Evolutionary conservation across 306 rosid species (phyloP), one percentile per base, ranked within the genome.

Genomic region (Spatholobus suberectus): DNA sequence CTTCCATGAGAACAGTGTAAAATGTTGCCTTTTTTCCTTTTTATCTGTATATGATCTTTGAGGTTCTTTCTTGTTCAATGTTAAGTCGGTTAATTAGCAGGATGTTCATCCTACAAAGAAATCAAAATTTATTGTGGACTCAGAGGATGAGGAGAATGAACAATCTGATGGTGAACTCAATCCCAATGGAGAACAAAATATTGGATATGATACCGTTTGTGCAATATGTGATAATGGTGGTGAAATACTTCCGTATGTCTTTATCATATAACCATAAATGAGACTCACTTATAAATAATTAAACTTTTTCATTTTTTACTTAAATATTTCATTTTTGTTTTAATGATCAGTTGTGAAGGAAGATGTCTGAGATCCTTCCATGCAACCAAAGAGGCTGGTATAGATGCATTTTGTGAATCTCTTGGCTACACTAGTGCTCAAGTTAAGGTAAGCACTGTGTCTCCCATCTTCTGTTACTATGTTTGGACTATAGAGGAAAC

Each of bases 201-300:
- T 87, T 62, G 83, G 82, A 63, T 86, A 89, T 55, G 94, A 86
- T 80, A 58, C 81, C 77, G 96, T 89, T 77, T 91, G 96, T 78
- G 84, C 90, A 73, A 86, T 91, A 32, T 91, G 96, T 78, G 97
- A 92, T 75, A 85, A 92, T 63, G 97, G 97, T 37, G 97, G 97
- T 61, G 86, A 89, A 44, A 80, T 92, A 66, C 83, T 90, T 76
- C 86, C 90, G 97, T 92, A 89, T 82, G 90, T 76, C 65, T 68
- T 41, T 21, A 29, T 74, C 81, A 34, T 32, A 73, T 79, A 68
- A 47, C 68, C 69, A 70, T 67, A 47, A 18, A 17, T n/a, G 14
- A 66, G 72, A 66, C 6, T 47, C 54, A 47, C 72, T 35, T 34
- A 17, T 13, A 2, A 29, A 32, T 63, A 29, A 63, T 17, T 32